Evolutionary conservation across 2,329 filamentous ascomycete genomes (phyloP), one percentile per base, ranked within the genome.

Genomic region (Beauveria caledonica): DNA sequence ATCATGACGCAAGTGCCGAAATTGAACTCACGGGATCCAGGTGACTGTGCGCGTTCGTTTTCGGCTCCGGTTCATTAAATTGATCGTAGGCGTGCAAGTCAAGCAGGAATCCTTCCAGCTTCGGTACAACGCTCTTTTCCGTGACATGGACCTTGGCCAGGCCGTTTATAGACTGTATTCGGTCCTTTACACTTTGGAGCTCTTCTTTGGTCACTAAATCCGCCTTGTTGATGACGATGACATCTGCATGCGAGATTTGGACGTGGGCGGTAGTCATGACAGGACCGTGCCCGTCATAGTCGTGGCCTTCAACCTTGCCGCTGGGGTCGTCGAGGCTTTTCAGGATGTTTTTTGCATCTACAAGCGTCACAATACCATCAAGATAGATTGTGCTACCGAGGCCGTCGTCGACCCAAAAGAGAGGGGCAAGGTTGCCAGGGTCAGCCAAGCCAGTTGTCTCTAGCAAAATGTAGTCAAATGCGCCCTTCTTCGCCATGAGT

Each of bases 321-420:
- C 79, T 72, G 3, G 84, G 81, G 60, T 96, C 90, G 64, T 97
- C 90, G 2, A 99, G 80, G 67, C 86, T 90, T 64, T 82, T 86
- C 4, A 95, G 73, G 23, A 99, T 89, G 68, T 97, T 97, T 76
- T 94, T 95, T 36, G 92, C 93, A 72, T 99, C 94, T 21, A 99
- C 90, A 1, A 99, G 79, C 0, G 94, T 97, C 51, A 97, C 92
- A 60, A 99, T 96, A 2, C 94, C 94, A 70, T 99, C 94, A 0
- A 99, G 84, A 72, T 96, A 99, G 68, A 99, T 97, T 42, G 88
- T 92, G 73, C 92, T 96, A 8, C 92, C 93, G 3, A 99, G 82
- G 0, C 92, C 94, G 65, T 97, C 93, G 68, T 99, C 94, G 27
- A 99, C 87, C 94, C 94, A 99, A 76, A 99, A 99, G 15, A 97